Percentiles rank a stretch among this genome's conserved stretches.
phyloP scores from a whole-genome alignment of 2,329 filamentous ascomycete genomes.

The Trichoderma harzianum region DNA sequence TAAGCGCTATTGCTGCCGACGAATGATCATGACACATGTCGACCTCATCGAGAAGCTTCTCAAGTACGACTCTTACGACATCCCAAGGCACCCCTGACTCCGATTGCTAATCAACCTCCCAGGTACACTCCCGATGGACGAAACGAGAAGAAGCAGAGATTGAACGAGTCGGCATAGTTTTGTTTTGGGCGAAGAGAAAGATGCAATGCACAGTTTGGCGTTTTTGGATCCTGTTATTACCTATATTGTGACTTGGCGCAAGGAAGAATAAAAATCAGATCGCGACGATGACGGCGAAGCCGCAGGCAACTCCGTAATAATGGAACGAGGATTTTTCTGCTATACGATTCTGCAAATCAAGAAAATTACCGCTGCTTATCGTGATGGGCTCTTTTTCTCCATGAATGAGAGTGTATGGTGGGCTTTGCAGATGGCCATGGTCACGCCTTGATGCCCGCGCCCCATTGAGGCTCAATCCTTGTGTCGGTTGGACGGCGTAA shows the following conservation, averaged over 20 bases:
- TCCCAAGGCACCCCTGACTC: neutral
- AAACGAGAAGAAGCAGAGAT: constrained; percentile 56
- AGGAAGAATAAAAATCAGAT: constrained; percentile 21
- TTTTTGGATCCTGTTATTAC: constrained; percentile 28
- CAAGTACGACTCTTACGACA: constrained; percentile 57
- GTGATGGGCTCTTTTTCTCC: neutral
- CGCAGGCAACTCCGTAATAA: constrained; percentile 3
- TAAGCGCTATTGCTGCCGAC: constrained; percentile 95
- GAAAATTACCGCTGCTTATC: neutral
- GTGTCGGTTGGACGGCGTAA: neutral
- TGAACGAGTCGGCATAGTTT: constrained; percentile 35
- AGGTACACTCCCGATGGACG: constrained; percentile 62
- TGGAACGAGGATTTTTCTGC: neutral
- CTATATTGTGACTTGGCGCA: constrained; percentile 28
- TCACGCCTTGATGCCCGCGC: neutral
- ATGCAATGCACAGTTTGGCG: constrained; percentile 33
- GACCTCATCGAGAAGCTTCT: constrained; percentile 98
- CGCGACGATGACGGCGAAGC: constrained; percentile 1
- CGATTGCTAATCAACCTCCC: constrained; percentile 8
- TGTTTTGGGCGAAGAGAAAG: constrained; percentile 14
- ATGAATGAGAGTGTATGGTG: neutral
- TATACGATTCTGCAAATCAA: neutral
- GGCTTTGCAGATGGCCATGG: neutral
- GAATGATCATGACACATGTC: constrained; percentile 99
- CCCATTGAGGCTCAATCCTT: neutral